Conservation (phyloP, 768 basidiomycete genomes). For the Obba rivulosa region DNA sequence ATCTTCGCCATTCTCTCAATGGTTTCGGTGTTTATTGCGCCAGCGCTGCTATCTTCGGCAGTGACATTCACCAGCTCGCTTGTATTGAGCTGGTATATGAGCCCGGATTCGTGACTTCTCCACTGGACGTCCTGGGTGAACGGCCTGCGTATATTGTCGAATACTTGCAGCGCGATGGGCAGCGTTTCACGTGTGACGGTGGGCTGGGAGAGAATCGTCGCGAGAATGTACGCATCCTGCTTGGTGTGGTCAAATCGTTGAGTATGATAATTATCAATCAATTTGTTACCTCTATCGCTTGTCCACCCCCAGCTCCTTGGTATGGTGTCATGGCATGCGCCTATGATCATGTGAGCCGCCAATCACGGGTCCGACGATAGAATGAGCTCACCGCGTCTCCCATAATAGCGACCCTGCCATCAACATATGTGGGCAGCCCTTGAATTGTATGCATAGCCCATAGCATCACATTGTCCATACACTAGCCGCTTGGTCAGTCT, state of each 20-base stretch:
- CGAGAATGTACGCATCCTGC: constrained; percentile 27
- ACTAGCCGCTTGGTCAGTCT: constrained; percentile 3
- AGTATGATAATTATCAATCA: background rate
- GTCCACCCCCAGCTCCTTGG: constrained; percentile 44
- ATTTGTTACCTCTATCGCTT: constrained; percentile 40
- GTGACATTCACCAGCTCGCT: constrained; percentile 2
- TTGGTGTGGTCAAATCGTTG: background rate
- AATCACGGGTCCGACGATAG: constrained; percentile 20
- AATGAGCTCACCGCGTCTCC: constrained; percentile 25
- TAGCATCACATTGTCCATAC: constrained; percentile 6
- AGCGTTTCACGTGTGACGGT: constrained; percentile 20
- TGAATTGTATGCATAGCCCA: constrained; percentile 21
- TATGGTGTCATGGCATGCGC: constrained; percentile 45
- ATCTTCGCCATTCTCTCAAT: background rate
- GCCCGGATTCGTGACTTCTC: constrained; percentile 16
- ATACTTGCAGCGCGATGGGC: constrained; percentile 22
- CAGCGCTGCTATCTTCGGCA: constrained; percentile 3
- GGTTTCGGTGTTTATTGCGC: background rate
- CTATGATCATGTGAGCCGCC: constrained; percentile 11
- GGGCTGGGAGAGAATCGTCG: constrained; percentile 22
- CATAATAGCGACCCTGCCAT: constrained; percentile 19
- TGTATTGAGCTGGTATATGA: constrained; percentile 19
- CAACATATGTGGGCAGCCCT: constrained; percentile 18
- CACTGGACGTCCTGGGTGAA: constrained; percentile 20
- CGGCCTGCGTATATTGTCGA: constrained; percentile 28